Evolutionary conservation across 23 red algal species (phyloP), one percentile per base, ranked within the genome.

Genomic region (Gracilaria gracilis): DNA sequence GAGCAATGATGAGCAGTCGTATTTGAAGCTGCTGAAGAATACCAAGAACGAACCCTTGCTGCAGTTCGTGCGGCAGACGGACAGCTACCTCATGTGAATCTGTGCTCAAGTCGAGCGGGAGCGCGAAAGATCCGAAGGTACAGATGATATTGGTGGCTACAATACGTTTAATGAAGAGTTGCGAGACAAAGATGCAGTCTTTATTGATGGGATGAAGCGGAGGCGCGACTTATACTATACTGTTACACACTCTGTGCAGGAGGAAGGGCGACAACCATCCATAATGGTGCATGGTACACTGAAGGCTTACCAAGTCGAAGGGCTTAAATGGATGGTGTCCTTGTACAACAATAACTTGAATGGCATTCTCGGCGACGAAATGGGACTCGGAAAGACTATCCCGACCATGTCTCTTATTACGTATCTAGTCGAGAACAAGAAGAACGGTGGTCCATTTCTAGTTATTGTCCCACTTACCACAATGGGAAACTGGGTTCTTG

Each of bases 321-420:
- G 96, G 4, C 78, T 98, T 27, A 93, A 95, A 49, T 95, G 96
- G 96, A 83, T 98, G 87, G 81, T 98, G n/a, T 98, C 96, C 25
- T 86, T 98, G 64, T 98, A 94, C 74, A 95, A 95, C 88, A 98
- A 98, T 49, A 88, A 93, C 61, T 72, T 98, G 82, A 98, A 98
- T 53, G 96, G 96, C 57, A 93, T 98, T 67, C 67, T 98, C 32
- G 96, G 93, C 4, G 96, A 98, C 72, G 96, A 98, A 86, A 98
- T 98, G 96, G 96, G 96, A 34, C 89, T 98, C 29, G 96, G 96
- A 61, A 98, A 98, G 59, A 98, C 93, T 20, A 93, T 95, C 46
- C 96, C 95, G 78, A 95, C 93, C 17, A 98, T 98, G 66, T 87
- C 96, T 20, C 67, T 98, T 12, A 59, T 95, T 73, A 90, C 92